Conservation (phyloP, 345 rosid species). For the Cardamine chenopodiifolia region DNA sequence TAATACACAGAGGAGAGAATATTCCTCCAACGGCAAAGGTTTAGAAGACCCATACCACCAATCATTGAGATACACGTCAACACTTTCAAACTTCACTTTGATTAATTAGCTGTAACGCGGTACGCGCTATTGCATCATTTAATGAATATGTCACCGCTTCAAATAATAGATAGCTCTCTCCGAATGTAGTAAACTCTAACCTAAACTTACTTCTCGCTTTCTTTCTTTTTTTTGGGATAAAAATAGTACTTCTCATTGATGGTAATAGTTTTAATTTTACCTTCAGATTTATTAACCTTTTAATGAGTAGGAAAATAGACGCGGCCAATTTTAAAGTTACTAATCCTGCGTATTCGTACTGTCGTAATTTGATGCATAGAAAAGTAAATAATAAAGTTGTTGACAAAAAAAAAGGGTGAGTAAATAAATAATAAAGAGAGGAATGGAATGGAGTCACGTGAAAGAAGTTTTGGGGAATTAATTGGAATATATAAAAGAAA, state of each 20-base stretch:
- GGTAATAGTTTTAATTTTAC: not conserved
- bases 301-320: not conserved
- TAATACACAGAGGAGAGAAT: conserved; percentile 27
- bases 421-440: not conserved
- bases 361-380: not conserved
- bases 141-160: conserved; percentile 36
- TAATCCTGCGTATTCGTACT: not conserved
- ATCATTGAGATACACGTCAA: conserved; percentile 38
- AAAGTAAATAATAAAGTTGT: no score
- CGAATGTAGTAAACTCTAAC: no score
- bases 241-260: not conserved
- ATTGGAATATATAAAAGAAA: not conserved
- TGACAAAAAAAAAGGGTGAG: not conserved
- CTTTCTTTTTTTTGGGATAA: no score
- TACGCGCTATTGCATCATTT: conserved; percentile 43
- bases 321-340: not conserved
- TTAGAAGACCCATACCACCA: conserved; percentile 5
- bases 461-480: conserved; percentile 21
- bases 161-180: not conserved
- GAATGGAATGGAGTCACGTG: conserved; percentile 38
- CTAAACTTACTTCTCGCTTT: no score
- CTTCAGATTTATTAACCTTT: not conserved
- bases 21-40: conserved; percentile 37
- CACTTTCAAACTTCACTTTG: conserved; percentile 19
- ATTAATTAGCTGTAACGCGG: conserved; percentile 45